Evolutionary conservation across 257 asterid species (phyloP).

Genomic region (Solanum rostratum): DNA sequence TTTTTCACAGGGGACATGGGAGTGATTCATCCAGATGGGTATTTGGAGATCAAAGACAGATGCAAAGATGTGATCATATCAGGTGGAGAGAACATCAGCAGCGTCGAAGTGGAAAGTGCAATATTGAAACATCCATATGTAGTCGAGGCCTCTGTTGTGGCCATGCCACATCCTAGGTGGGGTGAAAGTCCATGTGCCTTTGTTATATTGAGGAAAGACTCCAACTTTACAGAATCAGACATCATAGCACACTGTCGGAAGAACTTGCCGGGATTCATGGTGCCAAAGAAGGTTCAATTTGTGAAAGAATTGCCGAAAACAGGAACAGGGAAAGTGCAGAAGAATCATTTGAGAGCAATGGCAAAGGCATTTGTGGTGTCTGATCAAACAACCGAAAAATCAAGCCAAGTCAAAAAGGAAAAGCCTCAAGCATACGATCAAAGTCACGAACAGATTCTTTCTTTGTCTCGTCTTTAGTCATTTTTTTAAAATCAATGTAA

Average conservation of each 20-base stretch:
- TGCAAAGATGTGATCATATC: not conserved
- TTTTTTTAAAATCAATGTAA: not conserved
- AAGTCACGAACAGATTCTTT: not conserved
- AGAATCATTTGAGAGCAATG: not conserved
- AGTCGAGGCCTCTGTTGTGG: slow-evolving; percentile 76
- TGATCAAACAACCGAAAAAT: not conserved
- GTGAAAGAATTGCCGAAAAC: not conserved
- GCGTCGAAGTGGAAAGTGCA: slow-evolving; percentile 68
- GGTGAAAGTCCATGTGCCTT: slow-evolving; percentile 15
- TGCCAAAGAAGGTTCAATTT: not conserved
- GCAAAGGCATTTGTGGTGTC: not conserved
- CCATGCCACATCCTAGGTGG: slow-evolving; percentile 84
- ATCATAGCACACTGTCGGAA: not conserved
- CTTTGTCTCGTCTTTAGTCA: not conserved
- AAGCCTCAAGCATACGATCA: not conserved
- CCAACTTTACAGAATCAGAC: not conserved
- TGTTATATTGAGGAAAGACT: not conserved
- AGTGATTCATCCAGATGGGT: not conserved
- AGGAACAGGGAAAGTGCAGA: not conserved
- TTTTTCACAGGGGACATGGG: slow-evolving; percentile 10
- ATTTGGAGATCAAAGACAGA: not conserved
- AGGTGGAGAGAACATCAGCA: slow-evolving; percentile 88
- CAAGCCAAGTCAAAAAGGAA: not conserved
- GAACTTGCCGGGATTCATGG: not conserved
- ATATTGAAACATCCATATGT: slow-evolving; percentile 40